Conservation (phyloP, 495 filamentous ascomycete genomes). For the Xylaria acuta region DNA sequence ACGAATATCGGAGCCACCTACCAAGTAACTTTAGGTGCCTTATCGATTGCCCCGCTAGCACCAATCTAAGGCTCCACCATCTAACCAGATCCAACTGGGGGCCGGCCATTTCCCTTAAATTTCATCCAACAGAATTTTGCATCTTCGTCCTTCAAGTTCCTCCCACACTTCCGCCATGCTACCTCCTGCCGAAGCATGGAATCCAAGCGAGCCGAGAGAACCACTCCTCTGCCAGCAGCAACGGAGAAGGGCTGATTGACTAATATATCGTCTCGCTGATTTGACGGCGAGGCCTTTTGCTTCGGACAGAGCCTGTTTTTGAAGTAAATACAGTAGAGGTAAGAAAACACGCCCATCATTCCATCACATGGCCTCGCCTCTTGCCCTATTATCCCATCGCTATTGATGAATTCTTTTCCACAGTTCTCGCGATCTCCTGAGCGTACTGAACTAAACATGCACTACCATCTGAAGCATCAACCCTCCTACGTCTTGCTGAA, state of each 20-base stretch:
- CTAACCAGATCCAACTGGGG: constrained; percentile 13
- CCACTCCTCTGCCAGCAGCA: not conserved
- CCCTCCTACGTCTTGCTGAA: constrained; percentile 18
- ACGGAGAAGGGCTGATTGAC: not conserved
- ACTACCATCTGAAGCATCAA: constrained; percentile 91
- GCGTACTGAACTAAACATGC: constrained; percentile 93
- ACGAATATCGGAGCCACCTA: constrained; percentile 11
- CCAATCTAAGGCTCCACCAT: constrained; percentile 25
- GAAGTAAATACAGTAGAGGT: constrained; percentile 7
- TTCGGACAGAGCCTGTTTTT: not conserved
- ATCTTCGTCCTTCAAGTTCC: constrained; percentile 22
- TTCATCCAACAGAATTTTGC: constrained; percentile 24
- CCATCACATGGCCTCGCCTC: constrained; percentile 62
- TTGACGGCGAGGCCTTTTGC: not conserved
- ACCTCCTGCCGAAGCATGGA: not conserved
- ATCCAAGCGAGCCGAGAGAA: not conserved
- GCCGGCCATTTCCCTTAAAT: constrained; percentile 18
- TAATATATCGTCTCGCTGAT: not conserved
- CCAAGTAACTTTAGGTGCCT: constrained; percentile 1
- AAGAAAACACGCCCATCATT: constrained; percentile 34
- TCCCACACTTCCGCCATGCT: constrained; percentile 40
- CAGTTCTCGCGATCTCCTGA: constrained; percentile 79
- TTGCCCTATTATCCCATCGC: constrained; percentile 48
- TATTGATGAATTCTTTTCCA: constrained; percentile 47
- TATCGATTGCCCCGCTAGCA: constrained; percentile 25